phyloP scores from a whole-genome alignment of 2,329 filamentous ascomycete species.

The Mariannaea elegans region DNA sequence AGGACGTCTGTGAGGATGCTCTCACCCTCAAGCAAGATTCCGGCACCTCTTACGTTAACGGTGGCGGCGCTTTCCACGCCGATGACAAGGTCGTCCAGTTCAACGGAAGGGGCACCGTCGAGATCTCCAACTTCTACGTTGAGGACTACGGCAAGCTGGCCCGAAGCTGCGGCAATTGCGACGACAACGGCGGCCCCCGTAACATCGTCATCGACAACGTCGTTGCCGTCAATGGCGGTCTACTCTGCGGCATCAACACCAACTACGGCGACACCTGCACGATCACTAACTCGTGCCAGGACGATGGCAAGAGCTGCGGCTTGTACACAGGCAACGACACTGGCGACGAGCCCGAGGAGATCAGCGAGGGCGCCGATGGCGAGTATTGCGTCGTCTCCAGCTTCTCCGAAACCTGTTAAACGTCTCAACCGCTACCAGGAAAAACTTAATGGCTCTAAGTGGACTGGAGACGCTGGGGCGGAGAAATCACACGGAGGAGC shows the following conservation, averaged over 20 bases:
- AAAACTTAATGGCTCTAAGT: neutral
- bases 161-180: slow-evolving; percentile 56
- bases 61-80: slow-evolving; percentile 51
- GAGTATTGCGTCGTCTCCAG: slow-evolving; percentile 28
- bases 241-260: slow-evolving; percentile 39
- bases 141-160: slow-evolving; percentile 55
- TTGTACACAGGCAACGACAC: slow-evolving; percentile 32
- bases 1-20: slow-evolving; percentile 50
- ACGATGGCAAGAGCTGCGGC: slow-evolving; percentile 33
- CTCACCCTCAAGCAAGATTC: slow-evolving; percentile 49
- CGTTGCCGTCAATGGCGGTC: slow-evolving; percentile 32
- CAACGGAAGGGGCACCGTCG: slow-evolving; percentile 32
- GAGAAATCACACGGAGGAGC: neutral
- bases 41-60: slow-evolving; percentile 52
- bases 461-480: neutral
- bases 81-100: slow-evolving; percentile 49
- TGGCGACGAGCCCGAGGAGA: slow-evolving; percentile 35
- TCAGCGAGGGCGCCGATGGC: slow-evolving; percentile 36
- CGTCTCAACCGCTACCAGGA: neutral
- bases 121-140: slow-evolving; percentile 42
- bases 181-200: slow-evolving; percentile 29
- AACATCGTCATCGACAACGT: slow-evolving; percentile 33
- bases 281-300: slow-evolving; percentile 33
- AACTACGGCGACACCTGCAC: slow-evolving; percentile 40
- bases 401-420: slow-evolving; percentile 26